These are phyloP conservation scores for Primulina huaijiensis DNA, from an alignment of 257 asterid genomes.

Conservation along the genomic window DNA sequence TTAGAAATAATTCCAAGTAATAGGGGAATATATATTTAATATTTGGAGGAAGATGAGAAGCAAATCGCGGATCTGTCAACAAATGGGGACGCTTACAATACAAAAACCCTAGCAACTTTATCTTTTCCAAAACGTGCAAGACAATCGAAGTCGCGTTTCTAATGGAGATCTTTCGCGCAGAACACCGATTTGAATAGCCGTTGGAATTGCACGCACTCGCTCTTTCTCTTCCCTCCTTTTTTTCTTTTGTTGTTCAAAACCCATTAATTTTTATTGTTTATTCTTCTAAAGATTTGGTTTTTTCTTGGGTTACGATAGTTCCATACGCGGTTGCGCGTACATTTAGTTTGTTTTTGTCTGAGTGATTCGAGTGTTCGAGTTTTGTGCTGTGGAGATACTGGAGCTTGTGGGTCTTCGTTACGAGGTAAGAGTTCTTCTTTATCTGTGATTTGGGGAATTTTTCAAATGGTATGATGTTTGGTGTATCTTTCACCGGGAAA, in stretches of 20 bases:
- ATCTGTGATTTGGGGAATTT: background rate
- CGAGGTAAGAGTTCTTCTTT: slow-evolving; percentile 20
- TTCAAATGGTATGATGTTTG: background rate
- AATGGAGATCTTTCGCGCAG: slow-evolving; percentile 27
- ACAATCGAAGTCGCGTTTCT: slow-evolving; percentile 41
- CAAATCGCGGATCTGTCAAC: slow-evolving; percentile 19
- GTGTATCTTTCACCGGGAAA: slow-evolving; percentile 17
- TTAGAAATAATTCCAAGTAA: too few species aligned
- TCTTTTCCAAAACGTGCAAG: slow-evolving; percentile 30
- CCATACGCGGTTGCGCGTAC: background rate
- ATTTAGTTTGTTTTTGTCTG: slow-evolving; percentile 1
- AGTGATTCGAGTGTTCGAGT: slow-evolving; percentile 13
- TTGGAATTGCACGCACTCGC: slow-evolving; percentile 18
- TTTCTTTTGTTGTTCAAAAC: background rate
- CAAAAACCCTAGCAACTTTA: slow-evolving; percentile 40
- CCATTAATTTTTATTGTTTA: background rate
- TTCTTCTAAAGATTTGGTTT: background rate
- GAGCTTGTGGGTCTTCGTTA: slow-evolving; percentile 8
- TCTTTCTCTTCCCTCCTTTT: slow-evolving; percentile 30
- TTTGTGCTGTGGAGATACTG: background rate
- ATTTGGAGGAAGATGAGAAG: background rate
- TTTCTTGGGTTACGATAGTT: slow-evolving; percentile 1
- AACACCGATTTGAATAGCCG: slow-evolving; percentile 34
- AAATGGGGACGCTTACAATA: slow-evolving; percentile 22
- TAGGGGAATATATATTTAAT: background rate